Evolutionary conservation across 805 yeast species (phyloP).

Genomic region (Hanseniaspora nectarophila): DNA sequence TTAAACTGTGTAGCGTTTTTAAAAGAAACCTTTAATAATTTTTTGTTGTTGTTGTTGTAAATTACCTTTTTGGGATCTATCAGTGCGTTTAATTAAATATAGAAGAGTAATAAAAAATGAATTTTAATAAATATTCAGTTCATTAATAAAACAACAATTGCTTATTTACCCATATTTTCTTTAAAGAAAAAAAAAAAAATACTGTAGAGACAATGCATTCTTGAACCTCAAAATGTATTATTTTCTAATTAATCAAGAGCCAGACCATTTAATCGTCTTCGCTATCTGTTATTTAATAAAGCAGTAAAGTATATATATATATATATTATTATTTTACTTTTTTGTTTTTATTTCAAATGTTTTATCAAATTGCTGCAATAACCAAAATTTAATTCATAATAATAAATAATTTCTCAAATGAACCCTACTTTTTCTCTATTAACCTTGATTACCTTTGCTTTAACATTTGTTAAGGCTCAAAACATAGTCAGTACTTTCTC

Average conservation of each 20-base stretch:
- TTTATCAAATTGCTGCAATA: neutral
- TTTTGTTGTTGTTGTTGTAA: too few relatives aligned
- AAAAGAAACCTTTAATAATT: too few relatives aligned
- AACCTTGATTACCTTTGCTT: neutral
- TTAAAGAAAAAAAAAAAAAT: too few relatives aligned
- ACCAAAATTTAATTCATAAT: neutral
- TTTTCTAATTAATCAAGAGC: too few relatives aligned
- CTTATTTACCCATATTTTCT: neutral
- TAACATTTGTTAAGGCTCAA: neutral
- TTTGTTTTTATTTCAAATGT: too few relatives aligned
- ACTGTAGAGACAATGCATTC: neutral
- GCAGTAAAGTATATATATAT: too few relatives aligned
- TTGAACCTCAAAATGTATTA: neutral
- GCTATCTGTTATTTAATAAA: too few relatives aligned
- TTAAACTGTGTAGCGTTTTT: neutral
- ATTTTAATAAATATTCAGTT: too few relatives aligned
- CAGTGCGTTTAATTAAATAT: constrained; percentile 1
- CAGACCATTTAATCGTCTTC: too few relatives aligned
- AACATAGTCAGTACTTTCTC: neutral
- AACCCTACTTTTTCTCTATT: neutral
- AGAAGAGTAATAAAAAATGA: neutral
- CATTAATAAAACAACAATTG: too few relatives aligned
- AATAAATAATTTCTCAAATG: neutral
- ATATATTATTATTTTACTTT: too few relatives aligned
- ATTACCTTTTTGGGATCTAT: constrained; percentile 1